Conservation (phyloP, 805 yeast species). For the Pichia thaimueangensis region DNA sequence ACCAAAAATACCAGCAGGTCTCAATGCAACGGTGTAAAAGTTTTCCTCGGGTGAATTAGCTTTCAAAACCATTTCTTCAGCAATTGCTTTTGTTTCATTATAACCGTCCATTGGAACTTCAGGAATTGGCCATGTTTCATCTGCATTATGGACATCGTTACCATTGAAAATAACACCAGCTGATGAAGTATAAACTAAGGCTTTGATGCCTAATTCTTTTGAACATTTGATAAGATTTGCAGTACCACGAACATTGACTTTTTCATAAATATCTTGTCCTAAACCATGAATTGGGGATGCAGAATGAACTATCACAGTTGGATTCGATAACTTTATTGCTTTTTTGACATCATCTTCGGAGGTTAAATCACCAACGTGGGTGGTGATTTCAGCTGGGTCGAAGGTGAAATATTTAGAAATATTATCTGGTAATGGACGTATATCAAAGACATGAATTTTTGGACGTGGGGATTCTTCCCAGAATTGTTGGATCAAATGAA, state of each 20-base stretch:
- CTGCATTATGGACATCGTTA: slow-evolving; percentile 84
- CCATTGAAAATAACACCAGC: slow-evolving; percentile 98
- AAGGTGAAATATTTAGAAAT: slow-evolving; percentile 72
- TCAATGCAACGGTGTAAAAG: slow-evolving; percentile 73
- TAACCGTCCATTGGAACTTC: slow-evolving; percentile 92
- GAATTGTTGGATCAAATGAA: slow-evolving; percentile 85
- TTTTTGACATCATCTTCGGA: slow-evolving; percentile 56
- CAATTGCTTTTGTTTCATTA: slow-evolving; percentile 89
- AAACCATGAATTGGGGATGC: slow-evolving; percentile 96
- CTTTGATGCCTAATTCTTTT: slow-evolving; percentile 42
- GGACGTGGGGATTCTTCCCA: slow-evolving; percentile 59
- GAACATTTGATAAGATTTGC: slow-evolving; percentile 63
- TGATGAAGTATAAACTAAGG: slow-evolving; percentile 89
- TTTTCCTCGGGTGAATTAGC: slow-evolving; percentile 55
- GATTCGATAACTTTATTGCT: slow-evolving; percentile 54
- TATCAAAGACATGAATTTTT: slow-evolving; percentile 78
- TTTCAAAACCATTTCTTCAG: slow-evolving; percentile 73
- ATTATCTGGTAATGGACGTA: slow-evolving; percentile 76
- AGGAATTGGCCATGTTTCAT: slow-evolving; percentile 93
- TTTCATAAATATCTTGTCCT: slow-evolving; percentile 72
- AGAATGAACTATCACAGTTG: slow-evolving; percentile 83
- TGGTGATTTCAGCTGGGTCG: slow-evolving; percentile 47
- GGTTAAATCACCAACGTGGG: slow-evolving; percentile 82
- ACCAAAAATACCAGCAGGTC: slow-evolving; percentile 98
- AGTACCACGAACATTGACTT: slow-evolving; percentile 91